Evolutionary conservation across 2,329 filamentous ascomycete species (phyloP).

Genomic region (Orbilia brochopaga): DNA sequence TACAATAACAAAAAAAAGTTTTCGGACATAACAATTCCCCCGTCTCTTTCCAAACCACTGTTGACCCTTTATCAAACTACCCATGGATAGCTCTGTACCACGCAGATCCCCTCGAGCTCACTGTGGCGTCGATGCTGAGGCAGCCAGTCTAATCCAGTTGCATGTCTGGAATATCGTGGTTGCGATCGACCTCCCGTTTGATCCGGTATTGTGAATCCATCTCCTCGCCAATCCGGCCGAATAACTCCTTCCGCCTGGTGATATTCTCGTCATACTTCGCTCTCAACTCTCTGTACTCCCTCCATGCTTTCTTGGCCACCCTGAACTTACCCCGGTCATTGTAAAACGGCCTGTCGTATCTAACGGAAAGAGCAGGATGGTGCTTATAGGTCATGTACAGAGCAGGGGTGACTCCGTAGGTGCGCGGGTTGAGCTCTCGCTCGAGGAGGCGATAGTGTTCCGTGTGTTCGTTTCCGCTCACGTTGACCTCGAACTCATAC

Average conservation of each 20-base stretch:
- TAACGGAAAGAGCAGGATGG: background rate
- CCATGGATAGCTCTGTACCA: too few species aligned
- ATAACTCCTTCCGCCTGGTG: background rate
- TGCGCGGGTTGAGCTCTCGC: background rate
- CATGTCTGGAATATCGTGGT: constrained; percentile 1
- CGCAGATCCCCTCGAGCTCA: too few species aligned
- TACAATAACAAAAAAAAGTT: too few species aligned
- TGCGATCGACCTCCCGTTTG: background rate
- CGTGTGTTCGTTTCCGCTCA: background rate
- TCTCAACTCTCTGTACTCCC: constrained; percentile 6
- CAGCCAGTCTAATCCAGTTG: background rate
- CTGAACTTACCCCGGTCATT: background rate
- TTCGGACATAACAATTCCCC: too few species aligned
- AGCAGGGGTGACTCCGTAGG: too few species aligned
- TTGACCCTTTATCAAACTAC: too few species aligned
- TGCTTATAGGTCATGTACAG: constrained; percentile 7
- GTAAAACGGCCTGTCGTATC: background rate
- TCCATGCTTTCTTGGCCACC: constrained; percentile 9
- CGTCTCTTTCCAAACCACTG: too few species aligned
- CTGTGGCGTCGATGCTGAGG: too few species aligned
- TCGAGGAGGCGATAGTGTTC: constrained; percentile 11
- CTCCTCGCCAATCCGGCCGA: background rate
- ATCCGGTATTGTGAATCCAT: background rate
- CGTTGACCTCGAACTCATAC: background rate
- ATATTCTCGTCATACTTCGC: constrained; percentile 6